Evolutionary conservation across 441 rosid genomes (phyloP).

Genomic region (Arabidopsis hybrid): DNA sequence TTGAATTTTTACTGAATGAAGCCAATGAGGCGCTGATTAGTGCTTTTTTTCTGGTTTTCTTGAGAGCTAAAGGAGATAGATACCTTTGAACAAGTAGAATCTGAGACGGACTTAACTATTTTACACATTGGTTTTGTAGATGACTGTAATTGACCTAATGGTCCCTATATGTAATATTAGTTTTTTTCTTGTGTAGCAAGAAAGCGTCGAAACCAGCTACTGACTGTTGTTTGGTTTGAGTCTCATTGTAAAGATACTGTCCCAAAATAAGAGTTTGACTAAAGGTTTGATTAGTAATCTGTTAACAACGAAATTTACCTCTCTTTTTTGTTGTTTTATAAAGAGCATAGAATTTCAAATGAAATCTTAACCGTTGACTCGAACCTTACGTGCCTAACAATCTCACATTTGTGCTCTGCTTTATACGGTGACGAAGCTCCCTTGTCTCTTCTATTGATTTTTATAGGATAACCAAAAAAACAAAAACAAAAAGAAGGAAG

Average conservation of each 20-base stretch:
- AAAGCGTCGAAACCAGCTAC: background rate
- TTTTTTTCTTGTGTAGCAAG: conserved; percentile 7
- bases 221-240: background rate
- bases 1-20: too few species aligned
- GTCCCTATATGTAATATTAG: background rate
- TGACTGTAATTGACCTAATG: background rate
- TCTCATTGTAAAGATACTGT: background rate
- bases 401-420: conserved; percentile 28
- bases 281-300: conserved; percentile 12
- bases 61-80: too few species aligned
- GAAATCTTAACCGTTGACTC: conserved; percentile 24
- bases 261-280: background rate
- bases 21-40: too few species aligned
- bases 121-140: background rate
- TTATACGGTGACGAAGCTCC: conserved; percentile 37
- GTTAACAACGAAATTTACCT: conserved; percentile 13
- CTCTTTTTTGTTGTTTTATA: conserved; percentile 2
- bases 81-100: too few species aligned
- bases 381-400: conserved; percentile 28
- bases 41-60: too few species aligned
- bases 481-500: conserved; percentile 5
- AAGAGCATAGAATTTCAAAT: background rate
- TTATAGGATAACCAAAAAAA: background rate
- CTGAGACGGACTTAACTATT: background rate
- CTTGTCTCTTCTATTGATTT: conserved; percentile 4